Evolutionary conservation across 2,329 filamentous ascomycete genomes (phyloP).

Genomic region (Leptographium lundbergii): DNA sequence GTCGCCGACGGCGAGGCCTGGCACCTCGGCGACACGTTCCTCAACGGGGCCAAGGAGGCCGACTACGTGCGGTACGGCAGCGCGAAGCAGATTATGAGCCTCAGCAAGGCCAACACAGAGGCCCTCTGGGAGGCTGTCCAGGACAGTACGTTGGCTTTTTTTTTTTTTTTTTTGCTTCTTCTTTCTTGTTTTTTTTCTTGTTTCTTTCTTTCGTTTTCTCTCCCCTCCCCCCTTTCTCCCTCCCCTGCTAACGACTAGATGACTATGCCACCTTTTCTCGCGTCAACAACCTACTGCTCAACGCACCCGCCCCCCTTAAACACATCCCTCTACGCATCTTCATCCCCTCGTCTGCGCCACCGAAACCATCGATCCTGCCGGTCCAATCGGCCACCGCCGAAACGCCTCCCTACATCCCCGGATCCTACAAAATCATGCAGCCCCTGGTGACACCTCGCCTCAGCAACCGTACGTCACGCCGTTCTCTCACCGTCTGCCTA

Average conservation of each 20-base stretch:
- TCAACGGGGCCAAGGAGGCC: slow-evolving; percentile 57
- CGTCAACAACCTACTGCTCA: slow-evolving; percentile 66
- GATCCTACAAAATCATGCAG: slow-evolving; percentile 62
- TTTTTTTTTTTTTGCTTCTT: no score
- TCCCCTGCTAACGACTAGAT: slow-evolving; percentile 32
- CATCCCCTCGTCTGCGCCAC: slow-evolving; percentile 53
- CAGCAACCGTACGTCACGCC: slow-evolving; percentile 21
- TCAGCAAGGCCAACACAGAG: slow-evolving; percentile 74
- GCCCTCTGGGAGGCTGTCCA: slow-evolving; percentile 71
- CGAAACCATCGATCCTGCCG: slow-evolving; percentile 15
- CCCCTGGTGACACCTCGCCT: slow-evolving; percentile 47
- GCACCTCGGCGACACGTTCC: slow-evolving; percentile 50
- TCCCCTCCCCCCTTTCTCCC: background rate
- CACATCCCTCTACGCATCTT: slow-evolving; percentile 86
- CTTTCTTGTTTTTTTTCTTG: background rate
- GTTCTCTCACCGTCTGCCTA: background rate
- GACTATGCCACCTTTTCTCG: slow-evolving; percentile 60
- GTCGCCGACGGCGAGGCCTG: slow-evolving; percentile 42
- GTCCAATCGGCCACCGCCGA: background rate
- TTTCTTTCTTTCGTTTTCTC: background rate
- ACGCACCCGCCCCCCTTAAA: slow-evolving; percentile 59
- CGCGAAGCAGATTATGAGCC: slow-evolving; percentile 77
- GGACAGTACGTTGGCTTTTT: slow-evolving; percentile 38
- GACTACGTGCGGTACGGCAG: slow-evolving; percentile 83
- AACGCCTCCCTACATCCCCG: slow-evolving; percentile 16